Evolutionary conservation across 2,329 filamentous ascomycete genomes (phyloP).

Genomic region (Fusarium dlaminii): DNA sequence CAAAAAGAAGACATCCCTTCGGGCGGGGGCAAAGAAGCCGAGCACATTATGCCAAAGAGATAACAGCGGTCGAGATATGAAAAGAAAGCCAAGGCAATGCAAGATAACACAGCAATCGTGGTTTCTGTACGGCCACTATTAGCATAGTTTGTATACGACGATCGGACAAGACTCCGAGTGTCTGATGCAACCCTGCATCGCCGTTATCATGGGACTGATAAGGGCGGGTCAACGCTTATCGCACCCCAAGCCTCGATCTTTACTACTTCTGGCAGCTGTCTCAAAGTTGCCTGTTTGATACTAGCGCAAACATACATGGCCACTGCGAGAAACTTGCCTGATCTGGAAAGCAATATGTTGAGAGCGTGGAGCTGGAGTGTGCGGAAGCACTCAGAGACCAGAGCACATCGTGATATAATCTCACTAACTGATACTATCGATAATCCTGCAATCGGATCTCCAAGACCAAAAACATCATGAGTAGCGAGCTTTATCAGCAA

Average conservation of each 20-base stretch:
- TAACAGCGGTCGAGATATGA: rapidly evolving
- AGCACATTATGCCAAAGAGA: rapidly evolving
- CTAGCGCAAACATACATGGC: not conserved
- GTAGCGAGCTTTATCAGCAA: not conserved
- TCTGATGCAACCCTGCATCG: not conserved
- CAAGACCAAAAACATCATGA: rapidly evolving
- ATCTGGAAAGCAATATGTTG: not conserved
- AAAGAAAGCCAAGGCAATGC: rapidly evolving
- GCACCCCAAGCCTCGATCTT: rapidly evolving
- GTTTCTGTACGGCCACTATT: rapidly evolving
- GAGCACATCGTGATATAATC: not conserved
- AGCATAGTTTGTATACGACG: not conserved
- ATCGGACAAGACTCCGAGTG: rapidly evolving
- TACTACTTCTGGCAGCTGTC: not conserved
- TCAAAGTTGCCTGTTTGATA: not conserved
- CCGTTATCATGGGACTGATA: not conserved
- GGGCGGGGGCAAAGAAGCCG: rapidly evolving
- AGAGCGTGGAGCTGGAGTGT: too few relatives aligned
- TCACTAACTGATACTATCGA: rapidly evolving
- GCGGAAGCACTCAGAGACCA: not conserved
- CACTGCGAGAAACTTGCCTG: not conserved
- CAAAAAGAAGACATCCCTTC: not conserved
- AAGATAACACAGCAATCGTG: not conserved
- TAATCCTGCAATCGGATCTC: rapidly evolving
- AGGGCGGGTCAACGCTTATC: not conserved